phyloP scores from a whole-genome alignment of 225 moss, liverwort and hornwort species.

The Marchantia paleacea region DNA sequence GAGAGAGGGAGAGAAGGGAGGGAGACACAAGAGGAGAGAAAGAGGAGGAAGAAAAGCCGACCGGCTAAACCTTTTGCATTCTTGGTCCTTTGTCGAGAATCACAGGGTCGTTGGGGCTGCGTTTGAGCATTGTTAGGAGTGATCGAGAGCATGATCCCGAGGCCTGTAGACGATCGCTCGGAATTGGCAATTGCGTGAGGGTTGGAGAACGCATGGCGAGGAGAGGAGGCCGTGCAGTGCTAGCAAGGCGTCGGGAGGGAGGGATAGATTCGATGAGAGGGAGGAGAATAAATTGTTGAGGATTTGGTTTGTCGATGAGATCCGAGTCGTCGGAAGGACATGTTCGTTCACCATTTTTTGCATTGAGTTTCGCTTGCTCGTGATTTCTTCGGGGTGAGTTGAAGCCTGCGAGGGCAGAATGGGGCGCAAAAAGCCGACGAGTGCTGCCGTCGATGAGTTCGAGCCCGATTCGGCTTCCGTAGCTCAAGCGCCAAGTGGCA shows the following conservation, averaged over 20 bases:
- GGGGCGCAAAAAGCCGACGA: slow-evolving; percentile 20
- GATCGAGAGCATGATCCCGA: background rate
- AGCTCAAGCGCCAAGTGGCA: slow-evolving; percentile 17
- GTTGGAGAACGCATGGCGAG: background rate
- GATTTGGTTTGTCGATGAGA: background rate
- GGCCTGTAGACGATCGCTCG: background rate
- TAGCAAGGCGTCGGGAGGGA: background rate
- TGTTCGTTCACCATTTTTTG: slow-evolving; percentile 11
- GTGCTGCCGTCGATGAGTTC: slow-evolving; percentile 11
- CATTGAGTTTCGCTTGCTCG: slow-evolving; percentile 5
- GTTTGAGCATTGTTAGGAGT: background rate
- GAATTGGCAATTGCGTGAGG: background rate
- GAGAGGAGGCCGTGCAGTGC: background rate
- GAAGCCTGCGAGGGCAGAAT: background rate
- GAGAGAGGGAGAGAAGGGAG: background rate
- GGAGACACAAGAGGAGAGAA: background rate
- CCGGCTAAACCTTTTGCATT: background rate
- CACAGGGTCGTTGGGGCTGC: background rate
- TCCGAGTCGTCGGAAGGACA: slow-evolving; percentile 5
- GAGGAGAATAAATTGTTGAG: background rate
- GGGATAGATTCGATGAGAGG: slow-evolving; percentile 1
- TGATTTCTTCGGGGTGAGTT: background rate
- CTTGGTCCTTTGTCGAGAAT: background rate
- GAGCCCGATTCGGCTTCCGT: slow-evolving; percentile 11
- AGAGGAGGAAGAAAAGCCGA: slow-evolving; percentile 10